Conservation (phyloP, 2,329 filamentous ascomycete species). For the Talaromyces atroroseus region DNA sequence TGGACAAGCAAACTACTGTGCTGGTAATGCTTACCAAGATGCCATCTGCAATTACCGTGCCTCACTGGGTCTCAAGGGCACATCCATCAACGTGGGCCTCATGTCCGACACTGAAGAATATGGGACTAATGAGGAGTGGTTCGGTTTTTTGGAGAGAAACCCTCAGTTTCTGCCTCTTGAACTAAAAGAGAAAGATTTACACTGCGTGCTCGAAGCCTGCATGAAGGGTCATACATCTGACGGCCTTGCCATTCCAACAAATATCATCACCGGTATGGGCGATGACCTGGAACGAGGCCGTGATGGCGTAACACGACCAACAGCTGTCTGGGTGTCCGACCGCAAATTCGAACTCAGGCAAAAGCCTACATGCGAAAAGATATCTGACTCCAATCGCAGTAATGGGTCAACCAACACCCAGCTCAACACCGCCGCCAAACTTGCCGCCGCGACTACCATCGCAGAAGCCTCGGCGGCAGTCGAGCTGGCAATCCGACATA, state of each 20-base stretch:
- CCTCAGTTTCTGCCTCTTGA: neutral
- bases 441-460: neutral
- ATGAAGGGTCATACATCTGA: neutral
- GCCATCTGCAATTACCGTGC: conserved; percentile 24
- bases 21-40: conserved; percentile 33
- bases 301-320: neutral
- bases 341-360: neutral
- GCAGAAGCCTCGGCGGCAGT: neutral
- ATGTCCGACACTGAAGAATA: neutral
- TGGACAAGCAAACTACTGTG: conserved; percentile 40
- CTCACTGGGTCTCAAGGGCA: neutral
- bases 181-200: neutral
- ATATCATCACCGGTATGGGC: neutral
- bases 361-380: neutral
- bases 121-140: neutral
- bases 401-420: neutral
- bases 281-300: neutral
- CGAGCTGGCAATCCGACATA: neutral
- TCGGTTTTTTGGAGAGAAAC: neutral
- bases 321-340: neutral
- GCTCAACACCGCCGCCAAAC: neutral
- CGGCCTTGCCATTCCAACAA: neutral
- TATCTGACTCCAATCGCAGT: neutral
- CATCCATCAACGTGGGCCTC: neutral
- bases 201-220: neutral